phyloP scores from a whole-genome alignment of 139 green algal species.

The Tetradesmus lagerheimii region DNA sequence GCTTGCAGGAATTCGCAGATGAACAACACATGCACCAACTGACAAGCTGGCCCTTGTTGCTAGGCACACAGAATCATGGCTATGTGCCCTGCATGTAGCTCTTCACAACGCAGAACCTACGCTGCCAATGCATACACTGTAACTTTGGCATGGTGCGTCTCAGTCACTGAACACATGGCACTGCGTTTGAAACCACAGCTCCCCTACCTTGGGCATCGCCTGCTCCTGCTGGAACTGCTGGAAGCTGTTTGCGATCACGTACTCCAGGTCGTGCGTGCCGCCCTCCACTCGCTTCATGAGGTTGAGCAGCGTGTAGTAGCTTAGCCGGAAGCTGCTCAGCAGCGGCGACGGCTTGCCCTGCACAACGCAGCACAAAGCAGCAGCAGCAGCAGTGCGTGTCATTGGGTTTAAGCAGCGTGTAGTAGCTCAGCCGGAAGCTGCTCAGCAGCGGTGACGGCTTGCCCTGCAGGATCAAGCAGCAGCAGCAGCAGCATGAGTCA shows the following conservation, averaged over 20 bases:
- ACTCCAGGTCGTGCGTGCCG: constrained; percentile 82
- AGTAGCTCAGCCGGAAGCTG: constrained; percentile 63
- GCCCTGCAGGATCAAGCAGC: constrained; percentile 48
- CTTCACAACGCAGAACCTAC: background rate
- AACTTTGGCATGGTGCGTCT: no score
- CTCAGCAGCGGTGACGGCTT: constrained; percentile 64
- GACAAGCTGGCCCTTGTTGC: no score
- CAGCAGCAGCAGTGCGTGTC: background rate
- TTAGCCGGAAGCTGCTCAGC: constrained; percentile 60
- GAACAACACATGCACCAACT: no score
- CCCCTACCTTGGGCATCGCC: constrained; percentile 66
- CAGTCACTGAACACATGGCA: no score
- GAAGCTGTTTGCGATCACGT: constrained; percentile 93
- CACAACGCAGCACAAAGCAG: background rate
- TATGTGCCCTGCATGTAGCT: background rate
- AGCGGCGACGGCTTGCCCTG: constrained; percentile 72
- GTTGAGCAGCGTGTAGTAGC: constrained; percentile 91
- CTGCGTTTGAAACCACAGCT: background rate
- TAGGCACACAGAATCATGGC: no score
- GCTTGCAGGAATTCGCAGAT: no score
- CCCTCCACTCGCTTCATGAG: constrained; percentile 86
- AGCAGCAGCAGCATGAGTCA: background rate
- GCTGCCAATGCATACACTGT: background rate
- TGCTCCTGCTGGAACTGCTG: constrained; percentile 95
- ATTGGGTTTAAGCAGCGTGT: constrained; percentile 92